Conservation (phyloP, 169 alveolate species). For the Amoebophrya sp. region DNA sequence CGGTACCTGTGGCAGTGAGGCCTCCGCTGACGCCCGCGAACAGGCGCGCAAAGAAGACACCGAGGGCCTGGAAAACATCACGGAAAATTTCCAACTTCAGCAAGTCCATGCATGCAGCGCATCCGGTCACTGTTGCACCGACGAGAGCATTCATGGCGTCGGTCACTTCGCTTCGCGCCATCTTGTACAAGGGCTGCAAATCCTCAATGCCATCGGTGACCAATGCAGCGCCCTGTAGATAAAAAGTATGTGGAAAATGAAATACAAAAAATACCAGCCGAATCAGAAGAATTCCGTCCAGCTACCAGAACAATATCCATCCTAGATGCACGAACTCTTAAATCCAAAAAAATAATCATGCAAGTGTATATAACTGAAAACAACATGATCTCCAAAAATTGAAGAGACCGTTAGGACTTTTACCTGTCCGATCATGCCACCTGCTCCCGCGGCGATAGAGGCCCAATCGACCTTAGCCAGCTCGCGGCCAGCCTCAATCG, state of each 20-base stretch:
- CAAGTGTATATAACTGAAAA: too few species aligned
- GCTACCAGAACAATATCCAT: too few species aligned
- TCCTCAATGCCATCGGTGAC: not conserved
- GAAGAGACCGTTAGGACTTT: too few species aligned
- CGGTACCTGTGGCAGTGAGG: not conserved
- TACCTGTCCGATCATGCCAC: too few species aligned
- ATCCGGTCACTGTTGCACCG: not conserved
- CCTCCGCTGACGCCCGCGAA: not conserved
- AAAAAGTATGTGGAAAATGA: too few species aligned
- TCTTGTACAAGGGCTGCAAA: not conserved
- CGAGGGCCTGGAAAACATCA: conserved; percentile 16
- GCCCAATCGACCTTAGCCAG: not conserved
- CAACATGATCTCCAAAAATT: too few species aligned
- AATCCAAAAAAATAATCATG: too few species aligned
- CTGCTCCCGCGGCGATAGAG: not conserved
- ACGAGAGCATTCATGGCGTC: not conserved
- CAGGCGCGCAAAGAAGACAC: not conserved
- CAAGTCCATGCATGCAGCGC: conserved; percentile 14
- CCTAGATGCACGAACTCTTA: too few species aligned
- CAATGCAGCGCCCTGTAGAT: not conserved
- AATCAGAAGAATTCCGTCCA: too few species aligned
- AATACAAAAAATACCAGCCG: too few species aligned
- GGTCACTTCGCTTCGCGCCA: not conserved
- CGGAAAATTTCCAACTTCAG: not conserved
- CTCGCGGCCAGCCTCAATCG: not conserved